A percentile compares a stretch with the other conserved stretches of the same genome.
phyloP scores from a whole-genome alignment of 176 grass and related monocot species.

The Elymus sibiricus region DNA sequence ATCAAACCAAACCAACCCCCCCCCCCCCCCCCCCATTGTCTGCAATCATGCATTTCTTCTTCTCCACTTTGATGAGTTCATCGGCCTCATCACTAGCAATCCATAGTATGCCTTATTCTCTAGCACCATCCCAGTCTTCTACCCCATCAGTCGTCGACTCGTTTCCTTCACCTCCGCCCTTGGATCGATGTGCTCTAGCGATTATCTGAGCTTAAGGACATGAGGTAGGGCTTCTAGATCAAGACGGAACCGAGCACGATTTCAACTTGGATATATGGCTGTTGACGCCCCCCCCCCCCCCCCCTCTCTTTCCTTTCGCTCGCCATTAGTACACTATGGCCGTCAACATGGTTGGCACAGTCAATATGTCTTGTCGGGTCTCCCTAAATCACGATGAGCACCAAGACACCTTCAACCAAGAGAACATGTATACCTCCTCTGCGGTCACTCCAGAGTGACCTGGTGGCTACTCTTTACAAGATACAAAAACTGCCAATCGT shows the following conservation, averaged over 20 bases:
- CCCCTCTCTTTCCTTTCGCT: background rate
- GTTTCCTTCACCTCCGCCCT: background rate
- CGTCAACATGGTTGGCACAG: background rate
- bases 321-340: background rate
- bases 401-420: background rate
- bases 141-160: background rate
- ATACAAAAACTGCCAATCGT: background rate
- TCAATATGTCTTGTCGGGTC: background rate
- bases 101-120: accelerated
- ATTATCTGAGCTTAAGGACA: background rate
- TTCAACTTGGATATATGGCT: too few relatives aligned
- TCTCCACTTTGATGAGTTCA: background rate
- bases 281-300: too few relatives aligned
- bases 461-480: background rate
- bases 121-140: background rate
- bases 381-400: too few relatives aligned
- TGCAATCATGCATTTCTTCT: background rate
- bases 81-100: background rate
- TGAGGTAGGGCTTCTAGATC: background rate
- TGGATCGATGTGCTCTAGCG: background rate
- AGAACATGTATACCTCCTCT: background rate
- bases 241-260: background rate
- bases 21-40: background rate
- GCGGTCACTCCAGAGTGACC: background rate
- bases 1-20: background rate